Evolutionary conservation across 2,329 filamentous ascomycete species (phyloP).

Genomic region (Chaetothyriales sp.): DNA sequence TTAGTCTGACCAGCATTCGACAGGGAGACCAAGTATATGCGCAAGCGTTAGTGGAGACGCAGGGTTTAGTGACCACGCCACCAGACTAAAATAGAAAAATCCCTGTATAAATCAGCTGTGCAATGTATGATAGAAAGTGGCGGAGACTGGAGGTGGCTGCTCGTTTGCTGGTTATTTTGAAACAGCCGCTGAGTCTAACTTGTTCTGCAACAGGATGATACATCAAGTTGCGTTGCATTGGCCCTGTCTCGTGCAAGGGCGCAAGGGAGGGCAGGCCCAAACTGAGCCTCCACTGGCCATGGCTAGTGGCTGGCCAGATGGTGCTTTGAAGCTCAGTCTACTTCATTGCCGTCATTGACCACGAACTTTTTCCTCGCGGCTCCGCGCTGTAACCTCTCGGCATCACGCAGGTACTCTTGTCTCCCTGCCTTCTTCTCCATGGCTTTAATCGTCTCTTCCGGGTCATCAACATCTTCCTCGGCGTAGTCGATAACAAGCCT

Average conservation of each 20-base stretch:
- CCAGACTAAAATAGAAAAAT: neutral
- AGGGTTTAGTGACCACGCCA: neutral
- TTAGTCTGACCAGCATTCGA: neutral
- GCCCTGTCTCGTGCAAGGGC: neutral
- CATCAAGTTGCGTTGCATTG: neutral
- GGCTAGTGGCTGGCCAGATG: neutral
- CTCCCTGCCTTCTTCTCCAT: slow-evolving; percentile 92
- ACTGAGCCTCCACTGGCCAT: neutral
- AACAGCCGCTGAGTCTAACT: neutral
- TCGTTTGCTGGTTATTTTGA: neutral
- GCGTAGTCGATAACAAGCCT: slow-evolving; percentile 85
- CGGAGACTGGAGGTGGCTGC: neutral
- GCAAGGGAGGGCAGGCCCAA: neutral
- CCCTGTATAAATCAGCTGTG: neutral
- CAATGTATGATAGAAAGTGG: neutral
- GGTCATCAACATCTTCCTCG: slow-evolving; percentile 71
- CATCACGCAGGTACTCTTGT: slow-evolving; percentile 77
- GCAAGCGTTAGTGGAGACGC: neutral
- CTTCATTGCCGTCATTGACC: slow-evolving; percentile 42
- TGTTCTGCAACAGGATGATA: neutral
- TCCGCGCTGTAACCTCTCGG: slow-evolving; percentile 67
- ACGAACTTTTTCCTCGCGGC: slow-evolving; percentile 74
- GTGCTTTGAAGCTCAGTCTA: slow-evolving; percentile 42
- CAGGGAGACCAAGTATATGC: neutral
- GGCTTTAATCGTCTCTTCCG: slow-evolving; percentile 89